Base-by-base conservation (phyloP, 1,284 basidiomycete genomes). In the Ganoderma multipileum region DNA sequence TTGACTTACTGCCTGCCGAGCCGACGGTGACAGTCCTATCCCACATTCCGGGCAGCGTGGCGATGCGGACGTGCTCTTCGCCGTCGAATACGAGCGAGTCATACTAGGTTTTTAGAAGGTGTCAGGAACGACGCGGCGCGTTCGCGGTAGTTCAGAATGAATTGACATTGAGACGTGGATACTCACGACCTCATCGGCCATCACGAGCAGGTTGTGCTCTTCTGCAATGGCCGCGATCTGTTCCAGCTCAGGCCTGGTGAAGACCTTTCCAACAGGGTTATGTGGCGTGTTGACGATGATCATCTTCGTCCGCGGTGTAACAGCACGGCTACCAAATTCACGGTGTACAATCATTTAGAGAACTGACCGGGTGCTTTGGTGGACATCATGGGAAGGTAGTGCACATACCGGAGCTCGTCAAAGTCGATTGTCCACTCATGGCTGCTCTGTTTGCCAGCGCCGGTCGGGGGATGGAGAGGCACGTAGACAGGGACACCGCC, bases 1-100 rank as follows among this genome's bases (percentile, higher is more conserved):
- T 23, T 47, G 9, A 83, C 89, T 83, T 76, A 90, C 90, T 92
- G 72, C 93, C 94, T 14, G 91, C 94, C 11, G 92, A 94, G 33
- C 91, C 89, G 55, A 95, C 89, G 2, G 94, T 95, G 64, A 96
- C 84, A 0, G 95, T 96, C 52, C 94, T 91, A 73, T 99, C 95
- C 97, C 97, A 99, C 96, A 99, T 98, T n/a, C 95, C 95, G 11
- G 95, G 96, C 38, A 98, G 86, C 36, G 86, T 94, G 3, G 97
- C 97, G 73, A 99, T 94, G 64, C 97, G 91, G 67, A 96, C 84
- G 79, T 99, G 98, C 77, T 97, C 89, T 74, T 92, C 91, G 58
- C 86, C 89, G 75, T 97, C 95, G 76, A 93, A 98, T 6, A 97
- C 91, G 42, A 99, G 89, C 76, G 92, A 95, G 77, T 99, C 98